Base-by-base conservation (phyloP, 176 grass and related monocot species). In the Bolboschoenus planiculmis region DNA sequence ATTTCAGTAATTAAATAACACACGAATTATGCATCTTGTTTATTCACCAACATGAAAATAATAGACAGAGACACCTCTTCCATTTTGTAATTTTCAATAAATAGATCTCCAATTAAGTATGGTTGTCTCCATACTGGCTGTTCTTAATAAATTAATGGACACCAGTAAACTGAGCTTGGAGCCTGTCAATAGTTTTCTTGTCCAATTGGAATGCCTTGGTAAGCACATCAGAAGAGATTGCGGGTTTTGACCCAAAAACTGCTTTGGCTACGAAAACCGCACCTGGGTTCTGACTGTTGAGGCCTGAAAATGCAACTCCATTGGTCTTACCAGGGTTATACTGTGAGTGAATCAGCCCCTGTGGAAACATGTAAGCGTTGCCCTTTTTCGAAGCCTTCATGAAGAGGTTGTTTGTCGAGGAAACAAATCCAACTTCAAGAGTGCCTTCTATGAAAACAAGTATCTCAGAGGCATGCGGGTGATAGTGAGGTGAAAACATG, bases 401-500 rank as follows among this genome's bases (percentile, higher is more conserved):
- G 80, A 83, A 89, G 31, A 90, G 68, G 39, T 66, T 59, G 3
- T 80, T 15, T 0, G 87, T 84, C 63, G 91, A 86, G 35, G 73
- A 50, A 56, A 94, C 62, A 10, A 94, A 90, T 8, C 87, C 90
- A 23, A 92, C 84, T 23, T 64, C 84, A 67, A 92, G 90, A 7
- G 85, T 51, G 0, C 90, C 90, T 0, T 83, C 20, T 47, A 92
- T 0, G 51, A 92, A 27, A 47, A 87, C 81, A 7, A 88, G 86
- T 30, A 94, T 84, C 88, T 94, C 87, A 3, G 90, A 50, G 11
- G 87, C 54, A 34, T 88, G 90, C 3, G 81, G 92, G 86, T 94
- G 92, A 13, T 84, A 91, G 90, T 94, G 92, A 3, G 84, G 79
- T 1, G 81, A 66, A 43, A 91, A 88, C 8, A 88, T 27, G 71